Conservation (phyloP, 768 basidiomycete species). For the Paxillus involutus region DNA sequence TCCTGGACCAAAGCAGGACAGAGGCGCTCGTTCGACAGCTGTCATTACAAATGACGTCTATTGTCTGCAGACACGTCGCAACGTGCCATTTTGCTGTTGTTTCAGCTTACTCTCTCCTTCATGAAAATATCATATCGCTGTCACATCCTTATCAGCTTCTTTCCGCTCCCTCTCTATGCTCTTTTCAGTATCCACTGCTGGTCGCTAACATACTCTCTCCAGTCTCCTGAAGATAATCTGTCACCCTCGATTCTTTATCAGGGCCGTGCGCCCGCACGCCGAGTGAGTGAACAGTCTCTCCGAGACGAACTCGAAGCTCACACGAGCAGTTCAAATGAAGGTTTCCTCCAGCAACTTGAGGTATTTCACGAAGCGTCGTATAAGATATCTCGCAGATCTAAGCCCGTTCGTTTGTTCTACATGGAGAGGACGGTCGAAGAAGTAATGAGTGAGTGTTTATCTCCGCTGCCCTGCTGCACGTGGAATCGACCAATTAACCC, state of each 20-base stretch:
- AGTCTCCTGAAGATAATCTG: constrained; percentile 47
- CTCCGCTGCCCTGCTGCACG: neutral
- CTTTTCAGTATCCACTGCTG: neutral
- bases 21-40: too few species aligned
- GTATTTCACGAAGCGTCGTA: constrained; percentile 74
- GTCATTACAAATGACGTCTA: too few species aligned
- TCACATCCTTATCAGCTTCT: neutral
- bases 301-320: constrained; percentile 2
- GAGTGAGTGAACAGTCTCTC: constrained; percentile 49
- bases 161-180: neutral
- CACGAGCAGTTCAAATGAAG: constrained; percentile 72
- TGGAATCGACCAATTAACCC: neutral
- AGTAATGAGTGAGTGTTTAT: constrained; percentile 66
- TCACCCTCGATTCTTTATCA: constrained; percentile 56
- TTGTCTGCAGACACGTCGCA: too few species aligned
- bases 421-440: constrained; percentile 72
- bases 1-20: too few species aligned
- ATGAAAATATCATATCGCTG: neutral
- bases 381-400: constrained; percentile 65
- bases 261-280: constrained; percentile 60
- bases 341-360: constrained; percentile 79
- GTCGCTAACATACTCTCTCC: constrained; percentile 9
- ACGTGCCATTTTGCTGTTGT: neutral
- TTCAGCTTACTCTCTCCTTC: neutral
- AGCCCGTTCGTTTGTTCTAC: constrained; percentile 78